Evolutionary conservation across 495 filamentous ascomycete species (phyloP).

Genomic region (Xylaria longipes): DNA sequence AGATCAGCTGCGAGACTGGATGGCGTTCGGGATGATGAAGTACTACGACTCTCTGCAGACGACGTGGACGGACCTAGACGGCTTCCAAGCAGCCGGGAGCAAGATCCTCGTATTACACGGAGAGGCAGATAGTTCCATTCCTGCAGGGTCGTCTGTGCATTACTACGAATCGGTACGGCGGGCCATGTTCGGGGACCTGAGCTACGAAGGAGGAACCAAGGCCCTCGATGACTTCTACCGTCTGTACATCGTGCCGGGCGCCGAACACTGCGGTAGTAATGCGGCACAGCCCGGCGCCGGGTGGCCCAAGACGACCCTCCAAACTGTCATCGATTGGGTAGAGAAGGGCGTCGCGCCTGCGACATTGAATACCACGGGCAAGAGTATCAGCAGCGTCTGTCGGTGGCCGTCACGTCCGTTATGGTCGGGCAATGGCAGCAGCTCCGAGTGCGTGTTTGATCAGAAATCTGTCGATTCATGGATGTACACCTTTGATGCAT

Average conservation of each 20-base stretch:
- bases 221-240: constrained; percentile 58
- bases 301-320: constrained; percentile 53
- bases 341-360: constrained; percentile 52
- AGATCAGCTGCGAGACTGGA: constrained; percentile 57
- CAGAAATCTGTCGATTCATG: constrained; percentile 49
- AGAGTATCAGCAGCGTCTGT: constrained; percentile 53
- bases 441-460: constrained; percentile 53
- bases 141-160: constrained; percentile 53
- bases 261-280: constrained; percentile 54
- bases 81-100: constrained; percentile 52
- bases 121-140: constrained; percentile 56
- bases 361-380: constrained; percentile 48
- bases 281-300: constrained; percentile 46
- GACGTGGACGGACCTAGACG: constrained; percentile 53
- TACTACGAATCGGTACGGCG: constrained; percentile 58
- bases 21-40: constrained; percentile 45
- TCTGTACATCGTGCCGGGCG: constrained; percentile 61
- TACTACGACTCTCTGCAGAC: constrained; percentile 55
- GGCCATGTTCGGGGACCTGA: constrained; percentile 54
- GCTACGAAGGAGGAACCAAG: constrained; percentile 40
- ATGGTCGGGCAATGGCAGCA: constrained; percentile 43
- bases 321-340: constrained; percentile 58
- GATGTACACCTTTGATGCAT: constrained; percentile 36
- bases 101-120: constrained; percentile 62
- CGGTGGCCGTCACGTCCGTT: constrained; percentile 55